phyloP scores from a whole-genome alignment of 805 yeast species.

The Yarrowia keelungensis region DNA sequence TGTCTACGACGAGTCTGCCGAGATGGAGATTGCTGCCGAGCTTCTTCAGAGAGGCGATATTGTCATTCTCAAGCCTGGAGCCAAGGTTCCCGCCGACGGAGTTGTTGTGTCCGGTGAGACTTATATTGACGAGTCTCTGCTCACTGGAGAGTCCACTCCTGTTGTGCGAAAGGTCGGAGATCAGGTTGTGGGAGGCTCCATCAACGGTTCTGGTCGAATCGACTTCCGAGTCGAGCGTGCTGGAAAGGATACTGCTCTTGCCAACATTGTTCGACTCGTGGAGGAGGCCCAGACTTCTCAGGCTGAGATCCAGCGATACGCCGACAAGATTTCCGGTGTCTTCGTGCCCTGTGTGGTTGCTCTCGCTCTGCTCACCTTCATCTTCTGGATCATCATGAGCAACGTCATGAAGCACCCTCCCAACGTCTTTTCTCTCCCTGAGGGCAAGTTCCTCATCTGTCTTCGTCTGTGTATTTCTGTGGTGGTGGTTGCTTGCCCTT shows the following conservation, averaged over 20 bases:
- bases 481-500: slow-evolving; percentile 97
- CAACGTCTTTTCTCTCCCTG: slow-evolving; percentile 55
- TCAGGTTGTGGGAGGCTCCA: slow-evolving; percentile 84
- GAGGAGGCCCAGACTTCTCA: slow-evolving; percentile 86
- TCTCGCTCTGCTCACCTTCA: slow-evolving; percentile 71
- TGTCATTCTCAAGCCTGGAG: slow-evolving; percentile 82
- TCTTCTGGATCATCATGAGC: slow-evolving; percentile 61
- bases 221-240: slow-evolving; percentile 71
- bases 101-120: slow-evolving; percentile 75
- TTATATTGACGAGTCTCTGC: slow-evolving; percentile 84
- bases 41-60: slow-evolving; percentile 79
- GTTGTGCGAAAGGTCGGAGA: slow-evolving; percentile 68
- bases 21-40: slow-evolving; percentile 65
- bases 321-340: slow-evolving; percentile 82
- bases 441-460: slow-evolving; percentile 70
- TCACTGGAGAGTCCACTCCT: slow-evolving; percentile 91
- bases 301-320: slow-evolving; percentile 90
- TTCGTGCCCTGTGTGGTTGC: slow-evolving; percentile 80
- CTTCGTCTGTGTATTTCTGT: slow-evolving; percentile 86
- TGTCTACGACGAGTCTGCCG: slow-evolving; percentile 19
- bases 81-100: slow-evolving; percentile 93
- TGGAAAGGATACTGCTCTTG: slow-evolving; percentile 84
- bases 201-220: slow-evolving; percentile 78
- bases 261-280: slow-evolving; percentile 85
- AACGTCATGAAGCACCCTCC: slow-evolving; percentile 55